Percentiles rank a stretch among this genome's conserved stretches.
These are phyloP conservation scores for Lunularia cruciata DNA, from an alignment of 225 moss, liverwort and hornwort genomes.

Conservation along the genomic window DNA sequence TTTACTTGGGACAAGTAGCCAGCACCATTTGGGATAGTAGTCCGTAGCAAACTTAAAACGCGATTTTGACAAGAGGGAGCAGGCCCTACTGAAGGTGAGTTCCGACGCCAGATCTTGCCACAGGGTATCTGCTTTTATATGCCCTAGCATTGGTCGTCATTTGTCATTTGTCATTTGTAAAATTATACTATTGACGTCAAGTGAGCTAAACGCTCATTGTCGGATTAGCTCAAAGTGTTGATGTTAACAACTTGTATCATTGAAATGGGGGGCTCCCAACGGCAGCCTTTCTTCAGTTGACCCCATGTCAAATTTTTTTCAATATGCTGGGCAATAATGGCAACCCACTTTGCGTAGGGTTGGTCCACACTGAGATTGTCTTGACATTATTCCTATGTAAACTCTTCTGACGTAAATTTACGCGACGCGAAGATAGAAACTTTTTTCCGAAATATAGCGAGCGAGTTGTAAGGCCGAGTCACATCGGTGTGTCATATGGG, in stretches of 20 bases:
- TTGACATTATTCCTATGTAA: slow-evolving; percentile 39
- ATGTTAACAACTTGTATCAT: slow-evolving; percentile 45
- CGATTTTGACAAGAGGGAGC: slow-evolving; percentile 52
- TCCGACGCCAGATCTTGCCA: slow-evolving; percentile 29
- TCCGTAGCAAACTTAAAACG: slow-evolving; percentile 28
- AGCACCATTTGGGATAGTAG: slow-evolving; percentile 23
- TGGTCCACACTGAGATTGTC: slow-evolving; percentile 41
- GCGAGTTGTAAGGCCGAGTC: too few relatives aligned
- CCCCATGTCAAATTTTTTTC: slow-evolving; percentile 54
- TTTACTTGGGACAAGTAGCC: not conserved
- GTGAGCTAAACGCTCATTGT: slow-evolving; percentile 39
- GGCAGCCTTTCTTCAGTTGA: slow-evolving; percentile 33
- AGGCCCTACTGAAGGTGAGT: slow-evolving; percentile 38
- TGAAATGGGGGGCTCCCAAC: slow-evolving; percentile 34
- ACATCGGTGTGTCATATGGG: too few relatives aligned
- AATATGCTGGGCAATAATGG: slow-evolving; percentile 49
- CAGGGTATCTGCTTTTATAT: slow-evolving; percentile 16
- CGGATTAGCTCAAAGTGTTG: slow-evolving; percentile 40
- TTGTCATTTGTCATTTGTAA: slow-evolving; percentile 52
- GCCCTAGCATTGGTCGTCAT: slow-evolving; percentile 46
- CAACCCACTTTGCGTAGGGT: slow-evolving; percentile 39
- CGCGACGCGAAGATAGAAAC: slow-evolving; percentile 4
- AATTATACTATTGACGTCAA: slow-evolving; percentile 44
- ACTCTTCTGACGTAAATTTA: slow-evolving; percentile 17
- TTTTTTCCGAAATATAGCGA: not conserved